Evolutionary conservation across 148 eudicot genomes (phyloP).

Genomic region (Tetragonia tetragonoides): DNA sequence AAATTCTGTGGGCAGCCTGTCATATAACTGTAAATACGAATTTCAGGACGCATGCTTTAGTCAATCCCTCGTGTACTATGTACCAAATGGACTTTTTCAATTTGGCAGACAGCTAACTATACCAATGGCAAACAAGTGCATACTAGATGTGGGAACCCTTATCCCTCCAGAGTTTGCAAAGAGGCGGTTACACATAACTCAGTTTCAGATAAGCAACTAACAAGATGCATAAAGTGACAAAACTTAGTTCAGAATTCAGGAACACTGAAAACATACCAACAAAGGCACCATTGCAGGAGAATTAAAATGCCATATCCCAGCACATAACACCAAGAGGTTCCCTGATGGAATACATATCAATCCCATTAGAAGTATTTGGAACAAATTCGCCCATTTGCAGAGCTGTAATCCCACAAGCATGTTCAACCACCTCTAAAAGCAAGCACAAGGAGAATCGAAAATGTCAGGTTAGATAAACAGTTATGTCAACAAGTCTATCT

Average conservation of each 20-base stretch:
- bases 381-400: conserved; percentile 59
- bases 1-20: too few relatives aligned
- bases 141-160: neutral
- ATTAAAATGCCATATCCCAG: conserved; percentile 59
- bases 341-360: conserved; percentile 50
- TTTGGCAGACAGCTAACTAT: neutral
- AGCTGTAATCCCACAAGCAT: conserved; percentile 57
- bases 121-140: neutral
- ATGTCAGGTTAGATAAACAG: neutral
- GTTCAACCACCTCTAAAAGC: conserved; percentile 60
- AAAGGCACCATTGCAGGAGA: conserved; percentile 58
- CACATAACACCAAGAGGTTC: conserved; percentile 80
- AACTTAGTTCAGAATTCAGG: neutral
- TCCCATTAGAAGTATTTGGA: conserved; percentile 50
- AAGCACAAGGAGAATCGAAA: conserved; percentile 10
- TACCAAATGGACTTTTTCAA: neutral
- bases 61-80: neutral
- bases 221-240: conserved; percentile 4
- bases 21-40: neutral
- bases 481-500: neutral
- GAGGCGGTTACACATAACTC: neutral
- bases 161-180: neutral
- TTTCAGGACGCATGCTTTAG: neutral
- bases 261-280: conserved; percentile 39
- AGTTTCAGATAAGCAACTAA: conserved; percentile 2